These are phyloP conservation scores for Phytophthora boehmeriae DNA, from an alignment of 352 stramenopile species.

Conservation along the genomic window DNA sequence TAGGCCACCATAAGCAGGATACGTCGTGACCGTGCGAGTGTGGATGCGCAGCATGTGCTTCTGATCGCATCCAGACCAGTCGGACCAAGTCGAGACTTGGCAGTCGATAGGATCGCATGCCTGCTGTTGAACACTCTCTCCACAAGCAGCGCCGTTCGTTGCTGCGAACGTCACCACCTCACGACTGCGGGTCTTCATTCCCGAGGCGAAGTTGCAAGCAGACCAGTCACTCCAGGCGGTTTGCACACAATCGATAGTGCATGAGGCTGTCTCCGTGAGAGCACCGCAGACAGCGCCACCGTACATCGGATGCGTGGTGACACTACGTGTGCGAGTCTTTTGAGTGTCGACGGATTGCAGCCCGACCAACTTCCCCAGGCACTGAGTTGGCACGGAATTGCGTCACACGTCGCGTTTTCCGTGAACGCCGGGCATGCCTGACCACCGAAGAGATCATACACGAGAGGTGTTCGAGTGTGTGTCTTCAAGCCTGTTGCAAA, in stretches of 20 bases:
- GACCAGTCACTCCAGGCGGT: conserved; percentile 54
- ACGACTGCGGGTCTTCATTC: conserved; percentile 43
- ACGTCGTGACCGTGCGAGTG: conserved; percentile 39
- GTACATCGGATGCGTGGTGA: conserved; percentile 39
- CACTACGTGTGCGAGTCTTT: conserved; percentile 32
- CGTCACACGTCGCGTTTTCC: conserved; percentile 28
- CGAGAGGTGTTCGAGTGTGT: conserved; percentile 45
- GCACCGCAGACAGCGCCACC: conserved; percentile 34
- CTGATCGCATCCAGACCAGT: conserved; percentile 55
- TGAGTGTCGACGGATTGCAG: conserved; percentile 40
- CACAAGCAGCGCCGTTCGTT: conserved; percentile 34
- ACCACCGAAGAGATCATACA: conserved; percentile 39
- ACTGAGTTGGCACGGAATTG: conserved; percentile 41
- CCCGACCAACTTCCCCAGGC: conserved; percentile 58
- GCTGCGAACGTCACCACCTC: conserved; percentile 38
- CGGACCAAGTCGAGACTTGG: conserved; percentile 47
- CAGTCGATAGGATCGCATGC: conserved; percentile 56
- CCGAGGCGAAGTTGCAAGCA: conserved; percentile 48
- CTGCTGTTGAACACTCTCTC: conserved; percentile 18
- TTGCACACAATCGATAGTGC: conserved; percentile 55
- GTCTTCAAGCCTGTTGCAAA: conserved; percentile 47
- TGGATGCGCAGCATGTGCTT: conserved; percentile 44
- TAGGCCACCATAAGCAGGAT: conserved; percentile 38
- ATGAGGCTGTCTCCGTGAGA: conserved; percentile 30
- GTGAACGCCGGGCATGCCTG: conserved; percentile 24